phyloP scores from a whole-genome alignment of 306 rosid species.

The Begonia fuchsioides region DNA sequence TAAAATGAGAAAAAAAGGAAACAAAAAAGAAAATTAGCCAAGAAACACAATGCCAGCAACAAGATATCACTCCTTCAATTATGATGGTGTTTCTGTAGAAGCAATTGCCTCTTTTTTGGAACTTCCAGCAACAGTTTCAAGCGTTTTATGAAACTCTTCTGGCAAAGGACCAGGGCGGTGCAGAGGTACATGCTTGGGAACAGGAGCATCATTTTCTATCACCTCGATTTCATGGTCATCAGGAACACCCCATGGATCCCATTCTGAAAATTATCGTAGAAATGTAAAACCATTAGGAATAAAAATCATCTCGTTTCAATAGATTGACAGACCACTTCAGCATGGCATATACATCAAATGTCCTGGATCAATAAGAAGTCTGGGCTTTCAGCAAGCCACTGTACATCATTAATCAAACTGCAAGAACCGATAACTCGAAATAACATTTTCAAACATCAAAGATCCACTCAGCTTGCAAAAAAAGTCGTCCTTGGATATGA shows the following conservation, averaged over 20 bases:
- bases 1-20: constrained; percentile 7
- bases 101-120: constrained; percentile 21
- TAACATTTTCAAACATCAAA: too few species aligned
- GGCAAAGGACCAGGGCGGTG: constrained; percentile 88
- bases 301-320: too few species aligned
- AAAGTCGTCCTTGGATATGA: too few species aligned
- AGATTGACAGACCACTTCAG: too few species aligned
- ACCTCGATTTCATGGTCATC: constrained; percentile 76
- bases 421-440: too few species aligned
- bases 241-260: constrained; percentile 90
- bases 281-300: constrained; percentile 5
- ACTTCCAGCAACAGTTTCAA: constrained; percentile 21
- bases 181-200: constrained; percentile 71
- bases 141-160: constrained; percentile 41
- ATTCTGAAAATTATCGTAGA: constrained; percentile 42
- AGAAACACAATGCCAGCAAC: constrained; percentile 17
- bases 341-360: too few species aligned
- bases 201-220: constrained; percentile 76
- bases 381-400: too few species aligned
- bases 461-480: too few species aligned
- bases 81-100: constrained; percentile 17
- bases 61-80: constrained; percentile 27
- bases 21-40: constrained; percentile 6
- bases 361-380: too few species aligned
- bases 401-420: too few species aligned